phyloP scores from a whole-genome alignment of 192 early-diverging fungal genomes.

The Gryganskiella cystojenkinii region DNA sequence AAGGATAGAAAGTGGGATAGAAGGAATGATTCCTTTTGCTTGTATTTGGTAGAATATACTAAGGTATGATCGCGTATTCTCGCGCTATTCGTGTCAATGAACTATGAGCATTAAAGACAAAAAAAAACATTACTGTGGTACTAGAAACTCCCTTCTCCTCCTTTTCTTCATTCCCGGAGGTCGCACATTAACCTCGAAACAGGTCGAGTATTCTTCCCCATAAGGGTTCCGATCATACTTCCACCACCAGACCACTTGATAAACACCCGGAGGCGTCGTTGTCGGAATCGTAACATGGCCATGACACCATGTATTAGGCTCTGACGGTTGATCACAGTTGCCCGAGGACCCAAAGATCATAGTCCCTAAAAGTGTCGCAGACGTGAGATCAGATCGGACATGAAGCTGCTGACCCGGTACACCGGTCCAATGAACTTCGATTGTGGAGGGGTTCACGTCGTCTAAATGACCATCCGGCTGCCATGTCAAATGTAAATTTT shows the following conservation, averaged over 20 bases:
- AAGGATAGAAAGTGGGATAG: no score
- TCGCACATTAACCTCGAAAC: conserved; percentile 40
- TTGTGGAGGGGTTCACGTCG: conserved; percentile 19
- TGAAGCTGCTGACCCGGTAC: conserved; percentile 10
- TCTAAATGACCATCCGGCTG: conserved; percentile 47
- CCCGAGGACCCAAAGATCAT: conserved; percentile 32
- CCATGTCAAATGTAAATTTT: conserved; percentile 28
- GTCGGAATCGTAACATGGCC: conserved; percentile 21
- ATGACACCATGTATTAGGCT: conserved; percentile 49
- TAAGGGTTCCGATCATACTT: conserved; percentile 46
- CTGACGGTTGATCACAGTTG: conserved; percentile 36
- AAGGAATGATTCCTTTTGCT: no score
- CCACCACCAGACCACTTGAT: conserved; percentile 49
- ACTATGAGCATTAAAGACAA: background rate
- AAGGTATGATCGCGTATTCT: no score
- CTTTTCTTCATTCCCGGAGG: background rate
- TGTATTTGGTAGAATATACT: no score
- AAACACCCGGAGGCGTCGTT: conserved; percentile 25
- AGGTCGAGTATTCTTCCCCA: conserved; percentile 53
- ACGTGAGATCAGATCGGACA: conserved; percentile 14
- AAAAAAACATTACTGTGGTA: background rate
- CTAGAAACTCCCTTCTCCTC: no score
- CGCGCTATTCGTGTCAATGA: no score
- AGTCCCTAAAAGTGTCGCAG: conserved; percentile 13
- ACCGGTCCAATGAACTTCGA: conserved; percentile 44